phyloP scores from a whole-genome alignment of 2,329 filamentous ascomycete genomes.

The Exserohilum rostratum region DNA sequence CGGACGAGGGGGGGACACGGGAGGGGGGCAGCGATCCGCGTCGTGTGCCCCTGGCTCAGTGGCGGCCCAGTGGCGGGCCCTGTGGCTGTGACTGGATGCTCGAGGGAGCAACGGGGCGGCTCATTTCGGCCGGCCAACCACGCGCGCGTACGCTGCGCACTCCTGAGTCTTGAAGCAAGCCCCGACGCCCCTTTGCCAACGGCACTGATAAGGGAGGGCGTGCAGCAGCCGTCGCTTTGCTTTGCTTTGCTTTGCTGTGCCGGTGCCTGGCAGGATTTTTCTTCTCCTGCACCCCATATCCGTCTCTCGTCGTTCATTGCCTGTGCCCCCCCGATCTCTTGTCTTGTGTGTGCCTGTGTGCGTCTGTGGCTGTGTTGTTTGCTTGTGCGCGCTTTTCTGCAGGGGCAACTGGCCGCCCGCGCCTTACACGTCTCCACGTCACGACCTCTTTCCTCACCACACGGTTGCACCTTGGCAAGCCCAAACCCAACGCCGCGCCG shows the following conservation, averaged over 20 bases:
- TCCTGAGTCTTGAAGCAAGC: conserved; percentile 19
- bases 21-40: conserved; percentile 12
- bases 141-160: conserved; percentile 12
- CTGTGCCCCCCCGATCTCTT: not conserved
- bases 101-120: conserved; percentile 15
- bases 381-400: not conserved
- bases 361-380: too few relatives aligned
- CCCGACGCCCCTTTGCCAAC: conserved; percentile 13
- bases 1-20: conserved; percentile 14
- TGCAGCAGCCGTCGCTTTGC: not conserved
- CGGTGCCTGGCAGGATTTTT: not conserved
- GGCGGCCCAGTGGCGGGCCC: not conserved
- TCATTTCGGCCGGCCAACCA: conserved; percentile 36
- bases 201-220: conserved; percentile 8
- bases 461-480: not conserved
- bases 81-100: too few relatives aligned
- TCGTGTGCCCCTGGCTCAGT: conserved; percentile 18
- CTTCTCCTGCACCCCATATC: conserved; percentile 14
- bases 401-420: not conserved
- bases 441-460: not conserved
- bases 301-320: conserved; percentile 8
- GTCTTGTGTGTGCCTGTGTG: not conserved
- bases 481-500: conserved; percentile 11
- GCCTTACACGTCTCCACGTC: conserved; percentile 5
- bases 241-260: not conserved